Conservation (phyloP, 306 rosid species). For the Cicer pinnatifidum region DNA sequence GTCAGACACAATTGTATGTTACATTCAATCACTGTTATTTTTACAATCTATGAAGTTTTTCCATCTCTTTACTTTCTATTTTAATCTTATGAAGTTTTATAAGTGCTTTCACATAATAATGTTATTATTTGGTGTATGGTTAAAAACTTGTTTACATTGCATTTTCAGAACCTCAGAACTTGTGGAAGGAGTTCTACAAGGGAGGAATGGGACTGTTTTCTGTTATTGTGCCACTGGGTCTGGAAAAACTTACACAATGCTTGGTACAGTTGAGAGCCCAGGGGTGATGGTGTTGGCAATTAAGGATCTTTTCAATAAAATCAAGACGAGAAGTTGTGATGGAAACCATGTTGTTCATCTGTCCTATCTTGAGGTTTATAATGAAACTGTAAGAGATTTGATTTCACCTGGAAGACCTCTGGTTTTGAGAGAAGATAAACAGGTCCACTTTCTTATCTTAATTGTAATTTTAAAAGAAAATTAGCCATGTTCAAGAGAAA, state of each 20-base stretch:
- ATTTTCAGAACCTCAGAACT: too few species aligned
- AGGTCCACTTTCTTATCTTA: conserved; percentile 50
- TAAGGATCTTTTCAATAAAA: too few species aligned
- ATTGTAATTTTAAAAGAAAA: not conserved
- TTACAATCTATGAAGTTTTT: too few species aligned
- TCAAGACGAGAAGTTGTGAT: too few species aligned
- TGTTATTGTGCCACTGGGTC: too few species aligned
- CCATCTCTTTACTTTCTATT: too few species aligned
- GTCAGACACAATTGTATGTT: not conserved
- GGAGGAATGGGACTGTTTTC: too few species aligned
- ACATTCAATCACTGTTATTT: not conserved
- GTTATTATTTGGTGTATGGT: too few species aligned
- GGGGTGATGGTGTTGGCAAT: too few species aligned
- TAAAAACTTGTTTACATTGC: conserved; percentile 10
- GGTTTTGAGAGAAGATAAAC: conserved; percentile 92
- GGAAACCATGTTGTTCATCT: conserved; percentile 85
- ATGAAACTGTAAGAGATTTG: conserved; percentile 89
- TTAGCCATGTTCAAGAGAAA: conserved; percentile 4
- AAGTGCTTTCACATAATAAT: not conserved
- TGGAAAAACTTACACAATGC: conserved; percentile 97
- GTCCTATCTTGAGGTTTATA: conserved; percentile 91
- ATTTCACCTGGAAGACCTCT: conserved; percentile 93
- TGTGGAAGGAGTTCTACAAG: too few species aligned
- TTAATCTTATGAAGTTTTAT: too few species aligned
- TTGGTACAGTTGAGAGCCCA: conserved; percentile 79